These are phyloP conservation scores for Eremochloa ophiuroides DNA, from an alignment of 176 grass and related monocot species.

Conservation along the genomic window DNA sequence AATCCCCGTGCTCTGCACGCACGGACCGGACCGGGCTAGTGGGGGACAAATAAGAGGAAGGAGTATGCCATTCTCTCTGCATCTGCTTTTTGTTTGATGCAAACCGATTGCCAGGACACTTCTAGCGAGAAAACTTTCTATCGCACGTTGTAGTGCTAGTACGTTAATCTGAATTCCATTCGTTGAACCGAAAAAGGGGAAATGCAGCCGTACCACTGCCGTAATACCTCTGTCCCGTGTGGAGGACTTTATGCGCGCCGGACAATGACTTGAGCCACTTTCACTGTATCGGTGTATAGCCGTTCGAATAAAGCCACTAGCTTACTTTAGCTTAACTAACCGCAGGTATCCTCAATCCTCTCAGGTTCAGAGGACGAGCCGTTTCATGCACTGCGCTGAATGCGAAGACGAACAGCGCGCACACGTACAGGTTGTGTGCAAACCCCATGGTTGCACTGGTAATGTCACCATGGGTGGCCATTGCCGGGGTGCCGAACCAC, in stretches of 20 bases:
- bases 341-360: too few species aligned
- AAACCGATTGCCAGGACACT: background rate
- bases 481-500: too few species aligned
- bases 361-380: background rate
- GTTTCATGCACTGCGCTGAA: background rate
- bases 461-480: background rate
- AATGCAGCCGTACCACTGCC: background rate
- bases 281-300: background rate
- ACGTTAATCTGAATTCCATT: background rate
- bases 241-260: background rate
- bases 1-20: background rate
- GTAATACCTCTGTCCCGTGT: background rate
- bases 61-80: background rate
- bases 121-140: background rate
- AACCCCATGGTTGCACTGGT: background rate
- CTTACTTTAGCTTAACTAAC: background rate
- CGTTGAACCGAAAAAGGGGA: background rate
- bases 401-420: background rate
- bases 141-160: background rate
- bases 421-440: too few species aligned
- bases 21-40: slow-evolving; percentile 9
- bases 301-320: background rate
- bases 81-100: background rate
- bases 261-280: background rate
- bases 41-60: background rate